These are phyloP conservation scores for Batrachochytrium dendrobatidis DNA, from an alignment of 371 early-diverging fungal genomes.

Conservation along the genomic window DNA sequence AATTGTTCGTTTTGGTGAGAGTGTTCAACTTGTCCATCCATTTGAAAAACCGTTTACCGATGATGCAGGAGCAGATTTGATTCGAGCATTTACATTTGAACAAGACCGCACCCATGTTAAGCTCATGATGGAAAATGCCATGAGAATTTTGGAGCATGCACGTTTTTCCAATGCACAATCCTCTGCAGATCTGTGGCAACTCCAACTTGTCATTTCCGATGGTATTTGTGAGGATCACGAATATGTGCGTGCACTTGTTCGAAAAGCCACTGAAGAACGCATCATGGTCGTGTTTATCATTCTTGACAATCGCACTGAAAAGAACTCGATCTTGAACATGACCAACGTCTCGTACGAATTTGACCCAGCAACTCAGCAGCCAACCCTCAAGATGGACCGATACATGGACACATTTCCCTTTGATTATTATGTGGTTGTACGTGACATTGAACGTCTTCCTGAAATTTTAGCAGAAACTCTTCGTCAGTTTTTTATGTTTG, in stretches of 20 bases:
- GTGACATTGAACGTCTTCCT: slow-evolving; percentile 81
- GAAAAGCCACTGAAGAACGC: slow-evolving; percentile 73
- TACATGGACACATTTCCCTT: slow-evolving; percentile 98
- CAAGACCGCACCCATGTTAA: slow-evolving; percentile 82
- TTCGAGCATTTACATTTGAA: slow-evolving; percentile 84
- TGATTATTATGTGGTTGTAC: slow-evolving; percentile 88
- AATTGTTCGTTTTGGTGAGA: slow-evolving; percentile 87
- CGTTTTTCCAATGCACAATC: slow-evolving; percentile 30
- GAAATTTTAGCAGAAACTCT: slow-evolving; percentile 86
- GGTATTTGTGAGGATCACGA: slow-evolving; percentile 94
- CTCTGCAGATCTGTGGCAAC: slow-evolving; percentile 80
- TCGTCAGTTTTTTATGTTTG: slow-evolving; percentile 76
- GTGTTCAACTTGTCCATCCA: slow-evolving; percentile 78
- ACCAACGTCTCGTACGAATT: slow-evolving; percentile 73
- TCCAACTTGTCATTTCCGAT: slow-evolving; percentile 93
- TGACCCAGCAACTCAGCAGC: slow-evolving; percentile 49
- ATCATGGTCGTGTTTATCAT: slow-evolving; percentile 94
- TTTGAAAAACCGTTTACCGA: slow-evolving; percentile 84
- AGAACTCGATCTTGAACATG: slow-evolving; percentile 83
- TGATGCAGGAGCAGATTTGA: slow-evolving; percentile 81
- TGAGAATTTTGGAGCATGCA: slow-evolving; percentile 66
- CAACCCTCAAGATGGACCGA: slow-evolving; percentile 64
- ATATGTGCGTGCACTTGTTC: slow-evolving; percentile 66
- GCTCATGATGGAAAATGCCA: slow-evolving; percentile 70
- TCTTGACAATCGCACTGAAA: slow-evolving; percentile 64